Evolutionary conservation across 371 early-diverging fungal genomes (phyloP).

Genomic region (Mortierella sp.): DNA sequence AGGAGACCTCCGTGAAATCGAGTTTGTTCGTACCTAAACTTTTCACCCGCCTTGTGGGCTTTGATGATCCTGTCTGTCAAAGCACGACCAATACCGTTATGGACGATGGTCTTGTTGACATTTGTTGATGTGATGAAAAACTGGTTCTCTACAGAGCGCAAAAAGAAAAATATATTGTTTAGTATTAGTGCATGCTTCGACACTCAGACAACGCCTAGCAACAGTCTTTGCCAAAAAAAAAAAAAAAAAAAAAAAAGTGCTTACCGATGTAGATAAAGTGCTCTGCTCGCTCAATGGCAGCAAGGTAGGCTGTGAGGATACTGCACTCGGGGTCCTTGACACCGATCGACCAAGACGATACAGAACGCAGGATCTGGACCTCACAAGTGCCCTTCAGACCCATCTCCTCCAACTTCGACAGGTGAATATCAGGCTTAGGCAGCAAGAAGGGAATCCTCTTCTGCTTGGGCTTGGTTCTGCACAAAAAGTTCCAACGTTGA

Average conservation of each 20-base stretch:
- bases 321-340: conserved; percentile 62
- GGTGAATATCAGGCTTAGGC: conserved; percentile 83
- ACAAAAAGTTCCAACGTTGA: conserved; percentile 94
- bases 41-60: conserved; percentile 77
- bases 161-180: neutral
- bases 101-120: conserved; percentile 71
- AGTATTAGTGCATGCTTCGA: neutral
- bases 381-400: conserved; percentile 75
- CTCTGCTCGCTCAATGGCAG: conserved; percentile 81
- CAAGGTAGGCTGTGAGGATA: conserved; percentile 78
- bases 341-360: conserved; percentile 79
- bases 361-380: conserved; percentile 80
- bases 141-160: conserved; percentile 36
- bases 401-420: conserved; percentile 71
- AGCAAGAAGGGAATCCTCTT: conserved; percentile 76
- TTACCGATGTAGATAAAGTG: conserved; percentile 96
- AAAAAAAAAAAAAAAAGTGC: neutral
- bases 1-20: neutral
- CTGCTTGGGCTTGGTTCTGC: conserved; percentile 75
- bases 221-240: neutral
- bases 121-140: conserved; percentile 58
- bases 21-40: conserved; percentile 65
- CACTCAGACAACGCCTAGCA: neutral
- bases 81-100: conserved; percentile 80
- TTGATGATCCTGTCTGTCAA: conserved; percentile 86